Percentiles rank a stretch among this genome's conserved stretches.
These are phyloP conservation scores for Ustulina deusta DNA, from an alignment of 2,329 filamentous ascomycete genomes.

Conservation along the genomic window DNA sequence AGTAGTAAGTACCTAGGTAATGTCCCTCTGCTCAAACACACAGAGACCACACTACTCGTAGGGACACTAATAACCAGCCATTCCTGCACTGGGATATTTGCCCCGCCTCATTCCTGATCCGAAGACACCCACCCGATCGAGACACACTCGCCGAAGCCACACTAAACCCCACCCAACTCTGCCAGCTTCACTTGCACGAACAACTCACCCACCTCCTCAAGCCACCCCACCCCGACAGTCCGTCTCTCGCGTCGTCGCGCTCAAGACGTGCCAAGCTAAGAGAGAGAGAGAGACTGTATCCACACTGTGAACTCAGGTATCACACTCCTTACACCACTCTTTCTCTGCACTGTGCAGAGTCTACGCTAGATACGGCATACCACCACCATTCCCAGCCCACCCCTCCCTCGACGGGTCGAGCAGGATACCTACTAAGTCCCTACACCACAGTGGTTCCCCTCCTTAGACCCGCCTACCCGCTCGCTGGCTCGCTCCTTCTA, in stretches of 20 bases:
- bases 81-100: conserved; percentile 33
- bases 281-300: background rate
- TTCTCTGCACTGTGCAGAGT: conserved; percentile 7
- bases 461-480: conserved; percentile 37
- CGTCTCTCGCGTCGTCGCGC: conserved; percentile 32
- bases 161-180: conserved; percentile 35
- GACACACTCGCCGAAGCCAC: conserved; percentile 39
- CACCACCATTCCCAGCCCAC: conserved; percentile 19
- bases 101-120: conserved; percentile 37
- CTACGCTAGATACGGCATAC: conserved; percentile 15
- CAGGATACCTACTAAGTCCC: conserved; percentile 18
- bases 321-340: background rate
- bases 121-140: conserved; percentile 34
- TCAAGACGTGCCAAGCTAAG: conserved; percentile 7
- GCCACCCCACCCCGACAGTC: conserved; percentile 29
- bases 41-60: background rate
- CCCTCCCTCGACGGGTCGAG: conserved; percentile 36
- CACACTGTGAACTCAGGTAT: conserved; percentile 33
- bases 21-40: conserved; percentile 6
- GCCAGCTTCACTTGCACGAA: conserved; percentile 30
- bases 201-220: conserved; percentile 14
- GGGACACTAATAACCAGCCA: conserved; percentile 24
- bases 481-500: conserved; percentile 41
- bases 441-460: conserved; percentile 31
- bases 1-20: background rate